phyloP scores from a whole-genome alignment of 2,329 filamentous ascomycete genomes.

The Trichoderma sp. region DNA sequence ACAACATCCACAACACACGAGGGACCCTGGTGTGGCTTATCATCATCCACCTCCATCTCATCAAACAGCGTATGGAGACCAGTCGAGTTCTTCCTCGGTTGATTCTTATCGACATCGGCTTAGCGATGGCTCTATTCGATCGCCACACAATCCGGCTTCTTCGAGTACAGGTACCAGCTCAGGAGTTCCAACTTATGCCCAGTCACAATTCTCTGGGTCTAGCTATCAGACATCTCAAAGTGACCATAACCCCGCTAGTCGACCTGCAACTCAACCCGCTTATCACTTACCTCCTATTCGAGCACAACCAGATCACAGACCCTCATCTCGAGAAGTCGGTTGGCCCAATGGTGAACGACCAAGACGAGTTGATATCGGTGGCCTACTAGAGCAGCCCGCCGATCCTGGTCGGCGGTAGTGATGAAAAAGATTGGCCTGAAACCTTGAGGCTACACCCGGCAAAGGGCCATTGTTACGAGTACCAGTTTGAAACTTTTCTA shows the following conservation, averaged over 20 bases:
- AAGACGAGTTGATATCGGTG: constrained; percentile 60
- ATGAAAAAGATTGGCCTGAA: no score
- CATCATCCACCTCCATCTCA: constrained; percentile 38
- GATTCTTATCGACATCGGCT: constrained; percentile 47
- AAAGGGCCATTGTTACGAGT: not conserved
- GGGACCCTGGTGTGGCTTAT: constrained; percentile 47
- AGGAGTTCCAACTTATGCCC: constrained; percentile 40
- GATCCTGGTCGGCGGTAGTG: constrained; percentile 30
- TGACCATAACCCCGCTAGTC: constrained; percentile 44
- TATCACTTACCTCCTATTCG: constrained; percentile 54
- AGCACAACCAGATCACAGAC: constrained; percentile 36
- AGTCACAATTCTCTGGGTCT: constrained; percentile 49
- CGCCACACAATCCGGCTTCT: constrained; percentile 25
- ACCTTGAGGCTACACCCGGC: no score
- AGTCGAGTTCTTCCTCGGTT: constrained; percentile 49
- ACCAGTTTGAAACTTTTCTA: not conserved
- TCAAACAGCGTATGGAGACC: constrained; percentile 42
- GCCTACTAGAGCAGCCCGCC: constrained; percentile 60
- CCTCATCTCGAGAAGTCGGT: constrained; percentile 26
- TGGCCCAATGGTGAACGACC: constrained; percentile 53
- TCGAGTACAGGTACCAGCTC: constrained; percentile 36
- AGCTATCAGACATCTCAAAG: constrained; percentile 57
- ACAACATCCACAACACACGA: constrained; percentile 30
- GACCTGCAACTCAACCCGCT: constrained; percentile 35
- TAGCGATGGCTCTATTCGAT: constrained; percentile 37